Evolutionary conservation across 192 early-diverging fungal genomes (phyloP).

Genomic region (Linnemannia elongata): DNA sequence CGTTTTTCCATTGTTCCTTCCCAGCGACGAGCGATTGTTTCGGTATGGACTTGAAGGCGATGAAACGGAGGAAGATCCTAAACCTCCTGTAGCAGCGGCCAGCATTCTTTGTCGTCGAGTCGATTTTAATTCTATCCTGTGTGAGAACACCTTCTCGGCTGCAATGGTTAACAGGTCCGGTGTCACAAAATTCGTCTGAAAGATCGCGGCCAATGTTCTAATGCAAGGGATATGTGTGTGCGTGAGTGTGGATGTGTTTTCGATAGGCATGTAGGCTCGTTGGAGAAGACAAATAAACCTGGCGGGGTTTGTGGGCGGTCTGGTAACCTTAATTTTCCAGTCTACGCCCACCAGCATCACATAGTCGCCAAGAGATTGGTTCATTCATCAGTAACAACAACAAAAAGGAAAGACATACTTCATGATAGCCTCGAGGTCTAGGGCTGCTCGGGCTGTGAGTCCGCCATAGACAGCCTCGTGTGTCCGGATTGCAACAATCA

Average conservation of each 20-base stretch:
- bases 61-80: background rate
- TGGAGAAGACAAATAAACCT: background rate
- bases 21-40: no score
- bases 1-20: background rate
- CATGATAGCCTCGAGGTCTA: constrained; percentile 65
- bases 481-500: constrained; percentile 69
- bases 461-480: constrained; percentile 68
- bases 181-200: constrained; percentile 64
- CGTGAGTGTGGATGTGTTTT: no score
- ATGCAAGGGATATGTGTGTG: background rate
- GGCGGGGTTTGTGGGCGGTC: no score
- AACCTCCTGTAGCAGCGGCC: background rate
- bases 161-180: constrained; percentile 68
- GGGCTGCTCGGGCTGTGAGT: constrained; percentile 64
- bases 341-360: background rate
- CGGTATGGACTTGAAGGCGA: background rate
- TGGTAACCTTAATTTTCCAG: background rate
- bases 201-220: constrained; percentile 65
- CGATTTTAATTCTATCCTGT: constrained; percentile 58
- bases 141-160: constrained; percentile 70
- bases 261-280: background rate
- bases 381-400: background rate
- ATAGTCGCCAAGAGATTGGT: background rate
- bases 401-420: constrained; percentile 42
- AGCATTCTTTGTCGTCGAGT: constrained; percentile 30